These are phyloP conservation scores for Diaporthe sp. DNA, from an alignment of 2,329 filamentous ascomycete species.

Conservation along the genomic window DNA sequence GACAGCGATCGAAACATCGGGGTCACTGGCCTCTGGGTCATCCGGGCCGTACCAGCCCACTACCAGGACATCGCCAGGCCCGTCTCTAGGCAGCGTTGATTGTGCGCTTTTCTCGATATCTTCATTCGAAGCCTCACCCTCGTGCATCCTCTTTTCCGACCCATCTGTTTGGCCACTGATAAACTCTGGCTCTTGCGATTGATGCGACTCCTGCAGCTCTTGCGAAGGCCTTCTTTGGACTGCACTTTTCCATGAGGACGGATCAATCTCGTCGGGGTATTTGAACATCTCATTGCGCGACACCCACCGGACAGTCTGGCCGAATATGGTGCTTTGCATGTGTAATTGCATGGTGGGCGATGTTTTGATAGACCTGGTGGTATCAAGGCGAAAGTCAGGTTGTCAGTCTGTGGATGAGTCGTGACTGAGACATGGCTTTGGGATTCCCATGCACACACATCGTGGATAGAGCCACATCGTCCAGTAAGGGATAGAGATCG, in stretches of 20 bases:
- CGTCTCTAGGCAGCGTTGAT: no score
- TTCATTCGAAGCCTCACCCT: background rate
- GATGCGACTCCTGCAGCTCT: background rate
- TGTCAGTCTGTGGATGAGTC: background rate
- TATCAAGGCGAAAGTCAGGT: background rate
- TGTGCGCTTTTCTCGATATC: background rate
- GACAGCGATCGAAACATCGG: background rate
- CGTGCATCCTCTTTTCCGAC: background rate
- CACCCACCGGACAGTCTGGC: background rate
- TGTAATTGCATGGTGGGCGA: background rate
- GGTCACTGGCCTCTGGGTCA: background rate
- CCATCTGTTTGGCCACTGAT: no score
- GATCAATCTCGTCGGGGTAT: background rate
- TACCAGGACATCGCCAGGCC: background rate
- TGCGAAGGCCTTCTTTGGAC: background rate
- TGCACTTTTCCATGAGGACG: background rate
- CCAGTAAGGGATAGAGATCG: background rate
- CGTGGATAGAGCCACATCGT: background rate
- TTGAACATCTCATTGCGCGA: background rate
- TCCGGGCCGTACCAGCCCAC: constrained; percentile 20
- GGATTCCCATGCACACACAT: background rate
- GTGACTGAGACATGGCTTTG: background rate
- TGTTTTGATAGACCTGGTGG: background rate
- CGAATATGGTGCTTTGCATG: background rate
- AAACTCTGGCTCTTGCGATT: background rate